Evolutionary conservation across 176 grass and related monocot species (phyloP), one percentile per base, ranked within the genome.

Genomic region (Chrysopogon serrulatus): DNA sequence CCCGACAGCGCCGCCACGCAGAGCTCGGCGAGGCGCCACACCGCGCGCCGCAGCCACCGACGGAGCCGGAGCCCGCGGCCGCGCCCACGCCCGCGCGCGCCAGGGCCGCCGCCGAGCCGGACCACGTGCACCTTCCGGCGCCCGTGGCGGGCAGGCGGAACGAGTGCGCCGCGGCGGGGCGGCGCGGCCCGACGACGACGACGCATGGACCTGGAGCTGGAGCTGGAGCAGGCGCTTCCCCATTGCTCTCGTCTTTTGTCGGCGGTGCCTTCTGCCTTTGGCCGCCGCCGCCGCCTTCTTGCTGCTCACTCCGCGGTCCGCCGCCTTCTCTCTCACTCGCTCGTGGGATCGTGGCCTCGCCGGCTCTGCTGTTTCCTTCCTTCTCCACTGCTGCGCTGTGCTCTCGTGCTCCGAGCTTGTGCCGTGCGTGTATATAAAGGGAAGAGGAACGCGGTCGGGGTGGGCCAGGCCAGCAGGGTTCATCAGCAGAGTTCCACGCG

Each of bases 71-170:
- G 69, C 23, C 76, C 76, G 18, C 73, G 78, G 31, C 30, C 71
- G 43, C 9, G 16, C 16, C 54, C 19, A 19, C 49, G 18, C 49
- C 0, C 30, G 63, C 28, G 19, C 60, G 42, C 30, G 9, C 39
- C 26, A 8, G 71, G 2, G 23, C 47, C 65, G 44, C 86, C 36
- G 62, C 88, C 91, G 40, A 93, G 91, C 0, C 88, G 91, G 59
- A 93, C 86, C 31, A 90, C 78, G 68, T 41, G 82, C 42, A 90
- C 65, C 83, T 86, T 90, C 5, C 81, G 91, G 35, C 91, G 74
- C 3, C 65, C 68, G 26, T 72, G 83, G 30, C 87, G 79, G 2
- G 17, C 37, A 90, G 73, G 11, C 84, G 88, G 79, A 90, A 86
- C 0, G 19, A 48, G 56, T 34, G 53, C 53, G 26, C 35, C 71